Percentiles rank a stretch among this genome's conserved stretches.
These are phyloP conservation scores for Bertia moriformis DNA, from an alignment of 2,329 filamentous ascomycete genomes.

Conservation along the genomic window DNA sequence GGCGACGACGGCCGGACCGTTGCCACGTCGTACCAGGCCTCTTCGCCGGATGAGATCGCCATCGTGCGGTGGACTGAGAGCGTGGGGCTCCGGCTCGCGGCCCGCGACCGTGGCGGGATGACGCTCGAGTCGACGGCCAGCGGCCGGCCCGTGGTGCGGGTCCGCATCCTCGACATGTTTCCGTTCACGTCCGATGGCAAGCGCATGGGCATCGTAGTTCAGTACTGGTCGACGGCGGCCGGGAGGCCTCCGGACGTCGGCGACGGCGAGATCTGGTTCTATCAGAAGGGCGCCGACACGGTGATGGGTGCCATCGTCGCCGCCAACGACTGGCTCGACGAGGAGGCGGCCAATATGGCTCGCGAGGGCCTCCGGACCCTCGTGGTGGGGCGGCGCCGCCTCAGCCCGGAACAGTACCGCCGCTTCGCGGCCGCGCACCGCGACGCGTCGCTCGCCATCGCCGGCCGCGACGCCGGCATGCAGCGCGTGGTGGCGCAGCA, in stretches of 20 bases:
- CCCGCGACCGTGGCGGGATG: slow-evolving; percentile 79
- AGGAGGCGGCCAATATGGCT: slow-evolving; percentile 98
- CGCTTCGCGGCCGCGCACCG: slow-evolving; percentile 65
- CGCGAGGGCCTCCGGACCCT: slow-evolving; percentile 86
- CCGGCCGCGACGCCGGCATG: slow-evolving; percentile 69
- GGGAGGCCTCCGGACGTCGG: slow-evolving; percentile 29
- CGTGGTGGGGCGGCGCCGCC: slow-evolving; percentile 80
- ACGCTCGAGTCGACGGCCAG: slow-evolving; percentile 64
- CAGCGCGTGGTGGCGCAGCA: slow-evolving; percentile 64
- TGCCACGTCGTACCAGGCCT: slow-evolving; percentile 82
- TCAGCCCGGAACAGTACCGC: slow-evolving; percentile 65
- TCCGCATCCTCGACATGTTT: slow-evolving; percentile 83
- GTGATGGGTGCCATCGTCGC: slow-evolving; percentile 95
- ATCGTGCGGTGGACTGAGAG: slow-evolving; percentile 93
- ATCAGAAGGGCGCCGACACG: slow-evolving; percentile 94
- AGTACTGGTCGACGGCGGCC: slow-evolving; percentile 53
- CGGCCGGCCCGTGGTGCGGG: slow-evolving; percentile 62
- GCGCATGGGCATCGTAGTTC: slow-evolving; percentile 91
- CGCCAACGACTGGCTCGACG: slow-evolving; percentile 94
- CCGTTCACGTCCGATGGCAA: slow-evolving; percentile 97
- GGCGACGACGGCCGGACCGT: slow-evolving; percentile 44
- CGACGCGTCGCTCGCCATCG: slow-evolving; percentile 67
- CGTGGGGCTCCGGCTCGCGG: slow-evolving; percentile 70
- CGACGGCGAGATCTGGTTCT: slow-evolving; percentile 86
- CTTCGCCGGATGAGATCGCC: slow-evolving; percentile 93